phyloP scores from a whole-genome alignment of 2,329 filamentous ascomycete genomes.

The Cercospora sojina region DNA sequence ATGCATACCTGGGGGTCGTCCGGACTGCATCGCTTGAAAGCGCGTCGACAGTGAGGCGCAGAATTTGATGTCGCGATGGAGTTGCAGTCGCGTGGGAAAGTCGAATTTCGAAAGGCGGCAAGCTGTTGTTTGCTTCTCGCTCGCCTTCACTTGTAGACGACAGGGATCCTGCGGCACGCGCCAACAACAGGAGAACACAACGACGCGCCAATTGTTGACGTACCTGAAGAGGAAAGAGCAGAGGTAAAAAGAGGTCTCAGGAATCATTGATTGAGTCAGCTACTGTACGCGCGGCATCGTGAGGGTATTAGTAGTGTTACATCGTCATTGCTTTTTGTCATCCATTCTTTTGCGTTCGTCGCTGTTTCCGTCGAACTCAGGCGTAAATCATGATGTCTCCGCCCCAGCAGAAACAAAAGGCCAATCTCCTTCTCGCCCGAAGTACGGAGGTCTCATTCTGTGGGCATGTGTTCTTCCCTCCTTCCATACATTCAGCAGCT shows the following conservation, averaged over 20 bases:
- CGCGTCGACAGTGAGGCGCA: not conserved
- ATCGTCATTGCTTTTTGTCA: conserved; percentile 26
- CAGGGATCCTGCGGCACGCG: not conserved
- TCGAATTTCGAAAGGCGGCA: not conserved
- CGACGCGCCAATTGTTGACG: not conserved
- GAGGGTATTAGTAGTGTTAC: conserved; percentile 25
- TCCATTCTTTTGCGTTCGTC: conserved; percentile 21
- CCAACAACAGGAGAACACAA: not conserved
- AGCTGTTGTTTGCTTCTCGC: not conserved
- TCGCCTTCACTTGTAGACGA: not conserved
- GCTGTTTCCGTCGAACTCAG: conserved; percentile 15
- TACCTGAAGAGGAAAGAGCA: not conserved
- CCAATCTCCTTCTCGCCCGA: not conserved
- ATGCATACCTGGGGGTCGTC: not conserved
- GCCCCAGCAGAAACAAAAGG: conserved; percentile 15
- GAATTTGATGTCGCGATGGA: not conserved
- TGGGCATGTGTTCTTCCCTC: not conserved
- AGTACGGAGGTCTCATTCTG: conserved; percentile 3
- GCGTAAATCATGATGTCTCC: conserved; percentile 37
- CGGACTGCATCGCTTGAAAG: not conserved
- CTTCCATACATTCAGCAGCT: not conserved
- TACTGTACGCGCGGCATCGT: conserved; percentile 20
- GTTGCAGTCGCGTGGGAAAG: not conserved
- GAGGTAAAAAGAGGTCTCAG: not conserved
- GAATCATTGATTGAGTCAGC: conserved; percentile 9